These are phyloP conservation scores for Exophiala phaeomuriformis DNA, from an alignment of 2,329 filamentous ascomycete species.

Conservation along the genomic window DNA sequence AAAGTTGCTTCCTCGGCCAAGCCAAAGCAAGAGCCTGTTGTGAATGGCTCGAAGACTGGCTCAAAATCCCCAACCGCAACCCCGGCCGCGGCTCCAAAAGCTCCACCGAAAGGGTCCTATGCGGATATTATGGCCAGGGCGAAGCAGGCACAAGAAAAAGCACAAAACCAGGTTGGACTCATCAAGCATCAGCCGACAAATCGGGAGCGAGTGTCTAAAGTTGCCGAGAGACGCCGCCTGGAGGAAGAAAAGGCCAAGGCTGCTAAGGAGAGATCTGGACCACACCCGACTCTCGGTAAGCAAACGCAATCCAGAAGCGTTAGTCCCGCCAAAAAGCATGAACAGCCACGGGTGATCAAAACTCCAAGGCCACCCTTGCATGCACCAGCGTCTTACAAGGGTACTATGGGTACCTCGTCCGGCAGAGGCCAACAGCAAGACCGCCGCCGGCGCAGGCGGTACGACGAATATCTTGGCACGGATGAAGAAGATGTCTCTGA, in stretches of 20 bases:
- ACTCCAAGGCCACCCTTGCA: conserved; percentile 21
- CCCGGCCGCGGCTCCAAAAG: conserved; percentile 14
- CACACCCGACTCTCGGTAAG: conserved; percentile 26
- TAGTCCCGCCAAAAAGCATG: conserved; percentile 30
- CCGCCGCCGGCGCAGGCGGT: conserved; percentile 22
- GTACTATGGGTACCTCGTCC: conserved; percentile 37
- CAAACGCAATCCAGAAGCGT: conserved; percentile 15
- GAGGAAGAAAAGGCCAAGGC: conserved; percentile 41
- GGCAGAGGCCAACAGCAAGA: conserved; percentile 29
- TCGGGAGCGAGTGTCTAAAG: conserved; percentile 50
- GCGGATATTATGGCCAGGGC: conserved; percentile 55
- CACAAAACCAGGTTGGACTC: conserved; percentile 39
- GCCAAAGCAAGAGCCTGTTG: conserved; percentile 10
- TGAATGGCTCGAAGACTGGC: conserved; percentile 3
- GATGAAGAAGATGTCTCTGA: conserved; percentile 42
- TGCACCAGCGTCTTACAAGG: conserved; percentile 33
- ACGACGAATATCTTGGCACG: conserved; percentile 40
- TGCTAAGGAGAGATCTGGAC: conserved; percentile 32
- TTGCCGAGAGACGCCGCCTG: conserved; percentile 39
- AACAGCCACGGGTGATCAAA: conserved; percentile 25
- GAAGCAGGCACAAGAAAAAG: conserved; percentile 40
- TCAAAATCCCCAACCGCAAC: conserved; percentile 13
- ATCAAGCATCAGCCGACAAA: conserved; percentile 51
- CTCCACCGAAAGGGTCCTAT: conserved; percentile 49
- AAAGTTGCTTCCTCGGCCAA: conserved; percentile 5